Evolutionary conservation across 176 grass and related monocot species (phyloP).

Genomic region (Saccharum spontaneum): DNA sequence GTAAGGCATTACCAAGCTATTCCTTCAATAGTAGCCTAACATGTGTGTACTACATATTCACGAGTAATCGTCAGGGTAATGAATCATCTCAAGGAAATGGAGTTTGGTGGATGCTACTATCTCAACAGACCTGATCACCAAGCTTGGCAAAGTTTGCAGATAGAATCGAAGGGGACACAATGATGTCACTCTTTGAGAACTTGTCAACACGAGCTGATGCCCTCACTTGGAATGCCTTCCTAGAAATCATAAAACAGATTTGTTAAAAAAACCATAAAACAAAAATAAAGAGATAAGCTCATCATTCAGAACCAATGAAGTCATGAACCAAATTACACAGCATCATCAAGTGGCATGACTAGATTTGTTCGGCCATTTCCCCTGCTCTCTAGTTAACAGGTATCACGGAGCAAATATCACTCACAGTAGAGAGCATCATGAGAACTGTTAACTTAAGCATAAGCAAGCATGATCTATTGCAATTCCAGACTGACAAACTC

Average conservation of each 20-base stretch:
- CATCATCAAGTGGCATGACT: background rate
- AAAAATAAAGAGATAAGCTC: background rate
- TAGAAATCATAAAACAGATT: constrained; percentile 16
- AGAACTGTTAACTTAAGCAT: background rate
- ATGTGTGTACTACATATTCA: background rate
- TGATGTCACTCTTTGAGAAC: constrained; percentile 93
- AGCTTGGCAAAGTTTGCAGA: constrained; percentile 95
- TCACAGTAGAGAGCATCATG: background rate
- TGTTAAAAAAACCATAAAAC: background rate
- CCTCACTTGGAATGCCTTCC: constrained; percentile 61
- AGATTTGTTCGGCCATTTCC: background rate
- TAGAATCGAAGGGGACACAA: constrained; percentile 96
- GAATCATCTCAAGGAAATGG: background rate
- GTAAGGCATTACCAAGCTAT: background rate
- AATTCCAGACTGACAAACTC: background rate
- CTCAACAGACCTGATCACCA: constrained; percentile 71
- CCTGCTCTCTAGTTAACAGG: background rate
- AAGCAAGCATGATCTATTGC: background rate
- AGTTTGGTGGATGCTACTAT: background rate
- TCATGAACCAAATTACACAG: background rate
- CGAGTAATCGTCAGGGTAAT: background rate
- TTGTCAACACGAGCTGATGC: constrained; percentile 84
- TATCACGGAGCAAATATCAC: background rate
- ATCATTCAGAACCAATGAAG: background rate
- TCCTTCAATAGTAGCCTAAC: background rate